These are phyloP conservation scores for Papilionanthe hybrid DNA, from an alignment of 116 monocot species.

Conservation along the genomic window DNA sequence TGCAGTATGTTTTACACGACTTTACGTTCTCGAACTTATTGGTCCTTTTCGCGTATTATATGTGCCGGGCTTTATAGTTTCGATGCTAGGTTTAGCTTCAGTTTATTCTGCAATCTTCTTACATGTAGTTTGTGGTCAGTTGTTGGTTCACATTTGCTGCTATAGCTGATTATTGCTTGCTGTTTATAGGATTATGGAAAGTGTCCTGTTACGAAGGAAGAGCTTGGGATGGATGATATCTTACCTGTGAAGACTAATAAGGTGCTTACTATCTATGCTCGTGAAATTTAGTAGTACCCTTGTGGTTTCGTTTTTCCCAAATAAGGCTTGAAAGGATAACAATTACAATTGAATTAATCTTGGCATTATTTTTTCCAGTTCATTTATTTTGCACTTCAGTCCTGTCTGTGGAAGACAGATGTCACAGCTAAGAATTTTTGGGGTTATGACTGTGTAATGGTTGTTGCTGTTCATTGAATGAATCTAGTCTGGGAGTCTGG, in stretches of 20 bases:
- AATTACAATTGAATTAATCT: background rate
- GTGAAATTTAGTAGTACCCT: background rate
- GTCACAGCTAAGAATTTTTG: background rate
- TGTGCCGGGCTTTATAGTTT: background rate
- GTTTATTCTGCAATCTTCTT: background rate
- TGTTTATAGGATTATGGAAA: constrained; percentile 70
- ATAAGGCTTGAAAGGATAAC: background rate
- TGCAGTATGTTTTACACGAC: constrained; percentile 30
- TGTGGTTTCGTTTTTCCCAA: background rate
- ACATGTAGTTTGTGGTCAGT: background rate
- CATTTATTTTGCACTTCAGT: background rate
- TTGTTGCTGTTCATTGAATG: background rate
- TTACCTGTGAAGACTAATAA: constrained; percentile 79
- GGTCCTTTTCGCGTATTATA: background rate
- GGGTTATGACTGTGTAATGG: background rate
- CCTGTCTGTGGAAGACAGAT: background rate
- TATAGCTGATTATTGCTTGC: background rate
- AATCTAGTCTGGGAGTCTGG: background rate
- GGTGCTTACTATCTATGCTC: constrained; percentile 25
- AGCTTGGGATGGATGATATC: constrained; percentile 76
- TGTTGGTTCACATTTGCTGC: background rate
- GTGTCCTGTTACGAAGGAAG: constrained; percentile 91
- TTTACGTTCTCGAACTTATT: background rate
- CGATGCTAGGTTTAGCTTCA: background rate
- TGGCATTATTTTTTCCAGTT: background rate